phyloP scores from a whole-genome alignment of 169 alveolate species.

The Eimeria tenella region DNA sequence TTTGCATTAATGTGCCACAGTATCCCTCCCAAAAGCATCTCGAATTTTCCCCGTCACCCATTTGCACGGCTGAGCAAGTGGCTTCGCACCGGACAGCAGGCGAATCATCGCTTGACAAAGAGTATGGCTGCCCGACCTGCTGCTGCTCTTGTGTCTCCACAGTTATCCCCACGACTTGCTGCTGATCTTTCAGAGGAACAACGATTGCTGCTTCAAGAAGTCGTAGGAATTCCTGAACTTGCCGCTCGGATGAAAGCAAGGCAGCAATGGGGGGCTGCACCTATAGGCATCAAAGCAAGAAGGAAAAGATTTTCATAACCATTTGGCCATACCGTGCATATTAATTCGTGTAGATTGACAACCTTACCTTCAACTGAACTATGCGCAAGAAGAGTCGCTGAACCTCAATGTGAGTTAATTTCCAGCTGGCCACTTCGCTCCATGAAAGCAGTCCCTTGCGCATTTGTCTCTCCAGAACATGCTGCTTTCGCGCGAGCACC shows the following conservation, averaged over 20 bases:
- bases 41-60: neutral
- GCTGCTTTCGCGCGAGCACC: conserved; percentile 12
- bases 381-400: conserved; percentile 64
- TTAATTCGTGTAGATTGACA: neutral
- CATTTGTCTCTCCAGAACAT: neutral
- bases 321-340: neutral
- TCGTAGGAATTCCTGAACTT: conserved; percentile 43
- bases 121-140: neutral
- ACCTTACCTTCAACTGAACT: conserved; percentile 43
- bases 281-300: neutral
- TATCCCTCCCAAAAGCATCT: conserved; percentile 58
- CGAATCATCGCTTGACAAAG: conserved; percentile 38
- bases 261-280: conserved; percentile 59
- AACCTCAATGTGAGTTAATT: conserved; percentile 22
- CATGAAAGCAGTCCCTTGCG: conserved; percentile 30
- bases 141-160: conserved; percentile 24
- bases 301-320: neutral
- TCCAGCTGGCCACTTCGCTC: conserved; percentile 58
- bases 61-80: neutral
- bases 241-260: neutral
- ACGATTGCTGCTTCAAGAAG: neutral
- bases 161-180: neutral
- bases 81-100: conserved; percentile 53
- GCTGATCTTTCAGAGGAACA: neutral
- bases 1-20: neutral